Evolutionary conservation across 2,329 filamentous ascomycete genomes (phyloP).

Genomic region (Fusarium torreyae): DNA sequence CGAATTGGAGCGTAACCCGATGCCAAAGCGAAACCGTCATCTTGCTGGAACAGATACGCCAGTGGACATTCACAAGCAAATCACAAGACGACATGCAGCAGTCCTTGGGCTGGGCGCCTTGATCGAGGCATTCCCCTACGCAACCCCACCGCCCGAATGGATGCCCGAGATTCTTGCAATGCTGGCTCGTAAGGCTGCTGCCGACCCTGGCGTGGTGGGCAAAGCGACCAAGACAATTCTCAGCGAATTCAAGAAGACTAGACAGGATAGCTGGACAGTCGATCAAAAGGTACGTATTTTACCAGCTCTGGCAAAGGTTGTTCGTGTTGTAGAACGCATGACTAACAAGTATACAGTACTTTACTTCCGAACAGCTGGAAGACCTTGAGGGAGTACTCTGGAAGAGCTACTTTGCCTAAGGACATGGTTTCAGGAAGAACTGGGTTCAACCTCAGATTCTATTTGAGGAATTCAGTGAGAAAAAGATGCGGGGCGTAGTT

Average conservation of each 20-base stretch:
- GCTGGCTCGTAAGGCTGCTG: conserved; percentile 86
- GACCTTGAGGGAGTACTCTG: conserved; percentile 96
- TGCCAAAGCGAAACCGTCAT: conserved; percentile 80
- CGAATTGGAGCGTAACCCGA: conserved; percentile 84
- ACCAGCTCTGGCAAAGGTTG: neutral
- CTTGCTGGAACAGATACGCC: conserved; percentile 77
- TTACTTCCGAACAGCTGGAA: conserved; percentile 92
- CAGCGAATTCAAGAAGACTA: conserved; percentile 99
- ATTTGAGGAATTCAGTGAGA: neutral
- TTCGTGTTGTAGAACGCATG: neutral
- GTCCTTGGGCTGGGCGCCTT: conserved; percentile 92
- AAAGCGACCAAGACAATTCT: conserved; percentile 95
- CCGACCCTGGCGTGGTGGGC: conserved; percentile 91
- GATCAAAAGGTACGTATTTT: conserved; percentile 87
- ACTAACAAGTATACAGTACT: conserved; percentile 70
- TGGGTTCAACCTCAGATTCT: conserved; percentile 33
- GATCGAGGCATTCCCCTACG: conserved; percentile 96
- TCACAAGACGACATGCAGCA: conserved; percentile 88
- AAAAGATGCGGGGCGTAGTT: neutral
- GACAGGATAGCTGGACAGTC: conserved; percentile 98
- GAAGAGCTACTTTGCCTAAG: conserved; percentile 98
- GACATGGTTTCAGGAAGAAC: conserved; percentile 21
- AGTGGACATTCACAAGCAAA: conserved; percentile 79
- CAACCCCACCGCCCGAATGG: conserved; percentile 91
- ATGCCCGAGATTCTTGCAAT: conserved; percentile 93